A percentile compares a stretch with the other conserved stretches of the same genome.
phyloP scores from a whole-genome alignment of 345 rosid genomes.

The Hibiscus trionum region DNA sequence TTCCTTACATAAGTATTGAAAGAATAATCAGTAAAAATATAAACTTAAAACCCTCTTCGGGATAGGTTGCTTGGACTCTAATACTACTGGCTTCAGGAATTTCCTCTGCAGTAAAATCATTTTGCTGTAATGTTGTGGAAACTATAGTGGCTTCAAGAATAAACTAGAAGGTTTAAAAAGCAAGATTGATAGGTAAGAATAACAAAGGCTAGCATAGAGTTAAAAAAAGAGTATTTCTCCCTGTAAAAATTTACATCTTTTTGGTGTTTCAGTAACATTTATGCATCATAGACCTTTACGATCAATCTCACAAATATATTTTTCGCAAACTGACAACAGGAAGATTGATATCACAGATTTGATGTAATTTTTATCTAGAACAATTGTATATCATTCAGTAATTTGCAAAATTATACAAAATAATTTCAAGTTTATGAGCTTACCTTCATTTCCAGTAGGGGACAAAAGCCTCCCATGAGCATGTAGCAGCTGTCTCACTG shows the following conservation, averaged over 20 bases:
- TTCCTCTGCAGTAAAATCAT: too few species aligned
- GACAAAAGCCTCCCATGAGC: constrained; percentile 78
- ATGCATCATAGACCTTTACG: not conserved
- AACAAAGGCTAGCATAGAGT: too few species aligned
- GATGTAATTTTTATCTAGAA: constrained; percentile 1
- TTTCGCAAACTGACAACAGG: not conserved
- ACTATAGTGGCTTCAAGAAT: not conserved
- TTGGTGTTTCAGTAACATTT: not conserved
- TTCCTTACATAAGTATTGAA: too few species aligned
- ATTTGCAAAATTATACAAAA: not conserved
- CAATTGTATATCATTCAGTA: not conserved
- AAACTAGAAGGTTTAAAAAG: not conserved
- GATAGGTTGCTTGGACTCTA: too few species aligned
- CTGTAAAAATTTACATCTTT: not conserved
- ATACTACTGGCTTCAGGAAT: too few species aligned
- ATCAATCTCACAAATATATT: not conserved
- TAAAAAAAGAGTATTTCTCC: not conserved
- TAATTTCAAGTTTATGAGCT: not conserved
- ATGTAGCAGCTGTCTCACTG: constrained; percentile 69
- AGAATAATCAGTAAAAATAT: too few species aligned
- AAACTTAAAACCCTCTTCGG: too few species aligned
- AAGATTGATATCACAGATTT: not conserved
- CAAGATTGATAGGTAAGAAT: not conserved
- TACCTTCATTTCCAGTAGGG: constrained; percentile 78
- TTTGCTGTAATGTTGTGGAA: too few species aligned